A percentile compares a stretch with the other conserved stretches of the same genome.
Conservation (phyloP, 2,329 filamentous ascomycete species). For the Colletotrichum scovillei region DNA sequence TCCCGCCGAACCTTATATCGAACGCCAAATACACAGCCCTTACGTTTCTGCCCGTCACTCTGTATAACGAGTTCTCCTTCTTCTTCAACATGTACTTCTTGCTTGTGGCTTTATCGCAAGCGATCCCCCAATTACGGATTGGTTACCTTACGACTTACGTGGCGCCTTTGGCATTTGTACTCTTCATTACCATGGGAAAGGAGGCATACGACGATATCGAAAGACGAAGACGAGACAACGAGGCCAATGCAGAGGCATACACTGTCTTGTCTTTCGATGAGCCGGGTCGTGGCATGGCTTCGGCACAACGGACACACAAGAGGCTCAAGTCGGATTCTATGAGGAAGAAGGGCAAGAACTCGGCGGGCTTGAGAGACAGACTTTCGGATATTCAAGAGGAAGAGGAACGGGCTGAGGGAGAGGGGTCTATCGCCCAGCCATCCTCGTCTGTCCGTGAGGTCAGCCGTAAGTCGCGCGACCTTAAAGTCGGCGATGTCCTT, state of each 20-base stretch:
- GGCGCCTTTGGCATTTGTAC: slow-evolving; percentile 90
- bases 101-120: slow-evolving; percentile 92
- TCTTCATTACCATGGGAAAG: slow-evolving; percentile 92
- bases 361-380: slow-evolving; percentile 52
- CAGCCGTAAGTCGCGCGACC: slow-evolving; percentile 83
- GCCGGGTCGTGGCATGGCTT: slow-evolving; percentile 48
- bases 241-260: slow-evolving; percentile 94
- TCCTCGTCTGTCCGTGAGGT: slow-evolving; percentile 72
- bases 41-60: slow-evolving; percentile 91
- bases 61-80: slow-evolving; percentile 99
- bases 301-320: slow-evolving; percentile 50
- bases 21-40: slow-evolving; percentile 98
- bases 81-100: slow-evolving; percentile 99
- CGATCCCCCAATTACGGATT: slow-evolving; percentile 88
- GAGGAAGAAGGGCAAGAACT: slow-evolving; percentile 51
- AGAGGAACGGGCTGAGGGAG: slow-evolving; percentile 64
- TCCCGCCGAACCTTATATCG: slow-evolving; percentile 90
- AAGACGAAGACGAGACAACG: slow-evolving; percentile 85
- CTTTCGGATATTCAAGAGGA: slow-evolving; percentile 78
- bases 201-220: slow-evolving; percentile 95
- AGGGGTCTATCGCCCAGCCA: slow-evolving; percentile 50
- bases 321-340: slow-evolving; percentile 59
- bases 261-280: slow-evolving; percentile 80
- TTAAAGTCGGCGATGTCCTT: slow-evolving; percentile 95
- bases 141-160: slow-evolving; percentile 96